phyloP scores from a whole-genome alignment of 192 early-diverging fungal species.

The Globomyces pollinis-pini region DNA sequence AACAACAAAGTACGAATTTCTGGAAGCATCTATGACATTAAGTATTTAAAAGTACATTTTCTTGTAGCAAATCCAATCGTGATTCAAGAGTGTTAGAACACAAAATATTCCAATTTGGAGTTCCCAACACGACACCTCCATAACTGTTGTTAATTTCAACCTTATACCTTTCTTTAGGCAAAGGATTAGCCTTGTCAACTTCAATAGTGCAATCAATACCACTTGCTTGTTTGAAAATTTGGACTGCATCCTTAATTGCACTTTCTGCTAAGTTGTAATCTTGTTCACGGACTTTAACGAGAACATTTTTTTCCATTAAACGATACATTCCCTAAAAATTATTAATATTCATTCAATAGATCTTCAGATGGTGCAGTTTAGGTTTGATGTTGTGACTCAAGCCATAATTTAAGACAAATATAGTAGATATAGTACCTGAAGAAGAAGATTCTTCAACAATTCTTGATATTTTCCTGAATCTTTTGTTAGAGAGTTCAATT shows the following conservation, averaged over 20 bases:
- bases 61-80: conserved; percentile 74
- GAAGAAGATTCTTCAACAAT: conserved; percentile 63
- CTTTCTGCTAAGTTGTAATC: conserved; percentile 59
- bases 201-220: conserved; percentile 34
- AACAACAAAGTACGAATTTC: conserved; percentile 85
- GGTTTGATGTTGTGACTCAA: no score
- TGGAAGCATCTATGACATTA: conserved; percentile 92
- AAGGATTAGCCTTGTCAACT: conserved; percentile 50
- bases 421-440: conserved; percentile 50
- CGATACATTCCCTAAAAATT: conserved; percentile 74
- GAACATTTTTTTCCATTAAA: conserved; percentile 75
- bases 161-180: conserved; percentile 57
- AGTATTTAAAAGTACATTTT: conserved; percentile 42
- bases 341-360: no score
- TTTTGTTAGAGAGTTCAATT: conserved; percentile 52
- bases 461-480: conserved; percentile 54
- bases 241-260: conserved; percentile 42
- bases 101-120: conserved; percentile 68
- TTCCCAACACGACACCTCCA: conserved; percentile 82
- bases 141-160: conserved; percentile 16
- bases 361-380: no score
- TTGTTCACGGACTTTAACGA: conserved; percentile 59
- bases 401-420: no score
- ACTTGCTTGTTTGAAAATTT: conserved; percentile 51
- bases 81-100: conserved; percentile 87